Evolutionary conservation across 805 yeast genomes (phyloP).

Genomic region (Metschnikowia peoriensis): DNA sequence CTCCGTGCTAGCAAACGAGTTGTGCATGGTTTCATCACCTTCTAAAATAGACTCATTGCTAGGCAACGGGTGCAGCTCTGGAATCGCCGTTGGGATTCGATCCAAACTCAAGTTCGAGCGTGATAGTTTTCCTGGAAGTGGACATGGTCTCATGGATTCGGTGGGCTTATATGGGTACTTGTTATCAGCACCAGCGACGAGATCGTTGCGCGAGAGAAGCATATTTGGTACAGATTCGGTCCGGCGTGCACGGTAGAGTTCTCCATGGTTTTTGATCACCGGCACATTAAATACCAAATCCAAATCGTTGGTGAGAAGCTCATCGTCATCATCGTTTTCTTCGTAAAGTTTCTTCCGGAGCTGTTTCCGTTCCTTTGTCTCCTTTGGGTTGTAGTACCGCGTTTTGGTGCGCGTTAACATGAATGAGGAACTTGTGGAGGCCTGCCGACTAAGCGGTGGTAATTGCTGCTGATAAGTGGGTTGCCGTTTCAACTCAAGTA

Average conservation of each 20-base stretch:
- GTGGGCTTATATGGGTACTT: slow-evolving; percentile 22
- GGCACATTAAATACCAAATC: slow-evolving; percentile 46
- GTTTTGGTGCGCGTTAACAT: slow-evolving; percentile 34
- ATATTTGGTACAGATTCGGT: slow-evolving; percentile 15
- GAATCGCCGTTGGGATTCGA: slow-evolving; percentile 3
- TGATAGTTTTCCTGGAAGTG: slow-evolving; percentile 21
- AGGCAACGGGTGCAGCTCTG: slow-evolving; percentile 4
- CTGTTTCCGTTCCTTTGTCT: slow-evolving; percentile 38
- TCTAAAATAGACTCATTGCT: slow-evolving; percentile 8
- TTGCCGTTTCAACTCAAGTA: slow-evolving; percentile 5
- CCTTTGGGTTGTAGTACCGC: slow-evolving; percentile 32
- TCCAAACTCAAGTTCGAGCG: slow-evolving; percentile 8
- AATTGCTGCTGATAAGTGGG: slow-evolving; percentile 3
- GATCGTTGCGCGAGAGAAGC: slow-evolving; percentile 27
- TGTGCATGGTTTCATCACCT: slow-evolving; percentile 12
- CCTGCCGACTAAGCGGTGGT: slow-evolving; percentile 10
- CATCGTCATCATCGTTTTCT: slow-evolving; percentile 42
- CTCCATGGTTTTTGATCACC: slow-evolving; percentile 35
- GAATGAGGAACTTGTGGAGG: slow-evolving; percentile 18
- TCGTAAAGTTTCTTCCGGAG: slow-evolving; percentile 40
- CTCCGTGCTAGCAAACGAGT: slow-evolving; percentile 15
- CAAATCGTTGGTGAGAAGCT: slow-evolving; percentile 35
- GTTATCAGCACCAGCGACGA: slow-evolving; percentile 24
- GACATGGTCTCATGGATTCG: slow-evolving; percentile 16
- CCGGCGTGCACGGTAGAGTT: slow-evolving; percentile 24